Evolutionary conservation across 495 filamentous ascomycete genomes (phyloP), one percentile per base, ranked within the genome.

Genomic region (Hypoxylon rickii): DNA sequence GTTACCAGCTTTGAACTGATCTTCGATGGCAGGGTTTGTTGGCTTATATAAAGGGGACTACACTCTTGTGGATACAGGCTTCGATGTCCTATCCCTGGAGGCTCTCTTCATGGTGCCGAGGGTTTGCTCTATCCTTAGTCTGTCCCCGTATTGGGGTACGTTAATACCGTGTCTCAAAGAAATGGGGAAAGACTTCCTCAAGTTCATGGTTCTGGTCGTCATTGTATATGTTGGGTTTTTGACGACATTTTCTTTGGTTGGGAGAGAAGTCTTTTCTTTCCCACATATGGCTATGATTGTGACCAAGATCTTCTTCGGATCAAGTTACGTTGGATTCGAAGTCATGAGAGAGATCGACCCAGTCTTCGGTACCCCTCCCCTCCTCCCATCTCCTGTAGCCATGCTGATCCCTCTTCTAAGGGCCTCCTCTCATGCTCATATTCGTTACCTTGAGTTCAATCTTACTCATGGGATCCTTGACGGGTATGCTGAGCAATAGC

Each of bases 111-210:
- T 97, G 63, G 88, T 96, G 22, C 93, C 93, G 21, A 81, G 90
- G 76, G 87, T 95, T 62, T 97, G 86, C 73, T 94, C 91, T 15
- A 79, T 97, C 40, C 80, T 96, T 41, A 93, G 89, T 68, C 68
- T 97, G 60, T 89, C 92, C 59, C 88, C 89, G 1, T 97, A 95
- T 68, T 96, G 96, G 81, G 93, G 92, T 49, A 92, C 84, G 15
- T 55, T 83, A 73, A 91, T 96, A 49, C 91, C 90, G 2, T 92
- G 91, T 57, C 77, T 96, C 41, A 93, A 92, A 69, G 90, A 94
- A 71, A 94, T 94, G 90, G 92, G 90, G 15, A 96, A 92, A 73
- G 89, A 94, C 52, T 96, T 96, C 64, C 71, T 94, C 63, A 93
- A 93, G 56, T 96, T 96, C 70, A 82, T 93, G 66, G 85, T 89